Percentiles rank a stretch among this genome's conserved stretches.
These are phyloP conservation scores for Gossypium schwendimanii DNA, from an alignment of 441 rosid species.

Conservation along the genomic window DNA sequence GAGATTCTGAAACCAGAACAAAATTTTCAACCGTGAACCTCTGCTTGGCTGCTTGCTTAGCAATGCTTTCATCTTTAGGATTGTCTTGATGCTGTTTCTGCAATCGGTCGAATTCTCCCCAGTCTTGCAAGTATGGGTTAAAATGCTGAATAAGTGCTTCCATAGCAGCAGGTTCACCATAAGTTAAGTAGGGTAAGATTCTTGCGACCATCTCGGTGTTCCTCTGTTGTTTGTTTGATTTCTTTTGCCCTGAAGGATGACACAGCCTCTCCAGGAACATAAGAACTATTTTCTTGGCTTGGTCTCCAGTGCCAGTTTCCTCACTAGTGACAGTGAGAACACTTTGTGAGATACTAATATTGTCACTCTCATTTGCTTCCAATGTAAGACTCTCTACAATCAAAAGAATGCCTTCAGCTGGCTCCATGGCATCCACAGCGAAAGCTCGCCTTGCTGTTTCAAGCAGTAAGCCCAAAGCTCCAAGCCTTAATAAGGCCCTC, in stretches of 20 bases:
- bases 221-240: constrained; percentile 98
- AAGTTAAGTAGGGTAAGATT: constrained; percentile 96
- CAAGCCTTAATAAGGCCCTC: constrained; percentile 74
- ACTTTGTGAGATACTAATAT: constrained; percentile 73
- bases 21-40: constrained; percentile 87
- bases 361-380: constrained; percentile 96
- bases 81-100: constrained; percentile 73
- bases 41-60: constrained; percentile 75
- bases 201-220: constrained; percentile 99
- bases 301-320: constrained; percentile 88
- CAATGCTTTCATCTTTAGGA: constrained; percentile 66
- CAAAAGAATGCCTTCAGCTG: constrained; percentile 99
- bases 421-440: constrained; percentile 99
- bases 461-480: constrained; percentile 95
- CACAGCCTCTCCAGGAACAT: constrained; percentile 96
- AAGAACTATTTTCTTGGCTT: constrained; percentile 97
- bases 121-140: constrained; percentile 77
- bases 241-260: constrained; percentile 83
- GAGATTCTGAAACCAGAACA: constrained; percentile 97
- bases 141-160: constrained; percentile 96
- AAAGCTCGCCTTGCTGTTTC: constrained; percentile 99
- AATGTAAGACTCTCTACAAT: constrained; percentile 95
- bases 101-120: constrained; percentile 81
- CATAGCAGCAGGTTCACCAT: constrained; percentile 99
- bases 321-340: constrained; percentile 80